phyloP scores from a whole-genome alignment of 148 eudicot species.

The Diospyros lotus region DNA sequence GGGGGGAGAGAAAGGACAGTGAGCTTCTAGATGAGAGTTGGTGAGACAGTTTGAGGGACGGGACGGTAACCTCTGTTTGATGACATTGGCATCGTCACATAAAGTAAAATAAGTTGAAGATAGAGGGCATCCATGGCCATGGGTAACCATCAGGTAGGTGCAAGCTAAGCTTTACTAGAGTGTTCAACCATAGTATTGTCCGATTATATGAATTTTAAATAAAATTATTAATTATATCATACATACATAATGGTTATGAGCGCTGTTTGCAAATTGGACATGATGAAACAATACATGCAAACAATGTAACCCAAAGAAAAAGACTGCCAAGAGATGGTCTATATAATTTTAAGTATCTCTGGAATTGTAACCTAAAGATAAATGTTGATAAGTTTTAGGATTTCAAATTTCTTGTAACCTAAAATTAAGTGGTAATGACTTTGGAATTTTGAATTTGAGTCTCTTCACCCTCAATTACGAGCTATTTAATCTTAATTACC shows the following conservation, averaged over 20 bases:
- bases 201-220: slow-evolving; percentile 25
- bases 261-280: slow-evolving; percentile 9
- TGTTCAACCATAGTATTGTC: slow-evolving; percentile 14
- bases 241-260: slow-evolving; percentile 23
- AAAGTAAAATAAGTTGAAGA: background rate
- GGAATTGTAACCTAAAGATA: too few species aligned
- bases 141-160: slow-evolving; percentile 63
- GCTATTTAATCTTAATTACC: too few species aligned
- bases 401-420: too few species aligned
- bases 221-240: slow-evolving; percentile 21
- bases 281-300: slow-evolving; percentile 25
- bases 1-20: slow-evolving; percentile 10
- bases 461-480: too few species aligned
- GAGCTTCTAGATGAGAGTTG: slow-evolving; percentile 99
- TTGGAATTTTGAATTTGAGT: too few species aligned
- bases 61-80: slow-evolving; percentile 45
- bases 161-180: slow-evolving; percentile 39
- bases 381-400: too few species aligned
- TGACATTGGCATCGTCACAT: slow-evolving; percentile 20
- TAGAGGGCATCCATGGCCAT: slow-evolving; percentile 17
- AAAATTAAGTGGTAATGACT: too few species aligned
- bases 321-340: too few species aligned
- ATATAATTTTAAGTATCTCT: too few species aligned
- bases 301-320: too few species aligned
- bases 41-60: slow-evolving; percentile 78